phyloP scores from a whole-genome alignment of 805 yeast genomes.

The Saccharomycopsis schoenii region DNA sequence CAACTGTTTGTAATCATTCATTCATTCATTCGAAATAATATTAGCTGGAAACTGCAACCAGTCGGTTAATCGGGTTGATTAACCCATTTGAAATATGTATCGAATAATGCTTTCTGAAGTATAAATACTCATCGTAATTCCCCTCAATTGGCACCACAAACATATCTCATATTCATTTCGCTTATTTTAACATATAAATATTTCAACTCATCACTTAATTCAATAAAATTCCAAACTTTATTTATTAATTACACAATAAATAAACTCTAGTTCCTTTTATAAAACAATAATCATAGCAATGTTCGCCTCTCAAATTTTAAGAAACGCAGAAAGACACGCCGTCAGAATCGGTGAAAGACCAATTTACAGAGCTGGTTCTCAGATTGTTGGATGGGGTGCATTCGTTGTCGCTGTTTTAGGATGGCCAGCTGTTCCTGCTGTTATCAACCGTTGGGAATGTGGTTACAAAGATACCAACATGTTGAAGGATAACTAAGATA shows the following conservation, averaged over 20 bases:
- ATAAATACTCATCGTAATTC: no score
- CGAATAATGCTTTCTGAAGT: no score
- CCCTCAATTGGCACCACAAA: no score
- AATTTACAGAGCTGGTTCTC: slow-evolving; percentile 9
- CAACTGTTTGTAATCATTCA: no score
- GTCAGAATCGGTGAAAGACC: slow-evolving; percentile 14
- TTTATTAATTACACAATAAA: no score
- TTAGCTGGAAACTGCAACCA: no score
- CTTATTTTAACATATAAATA: no score
- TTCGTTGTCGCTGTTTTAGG: slow-evolving; percentile 8
- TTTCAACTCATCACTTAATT: background rate
- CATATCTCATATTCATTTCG: no score
- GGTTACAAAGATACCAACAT: background rate
- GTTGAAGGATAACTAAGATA: background rate
- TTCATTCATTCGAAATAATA: no score
- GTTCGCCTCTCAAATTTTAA: slow-evolving; percentile 16
- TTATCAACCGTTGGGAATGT: background rate
- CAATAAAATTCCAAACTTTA: background rate
- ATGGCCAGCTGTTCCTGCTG: slow-evolving; percentile 17
- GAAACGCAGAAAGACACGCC: slow-evolving; percentile 11
- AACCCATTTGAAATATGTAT: no score
- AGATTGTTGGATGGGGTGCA: slow-evolving; percentile 15
- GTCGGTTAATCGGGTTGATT: no score
- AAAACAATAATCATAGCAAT: slow-evolving; percentile 1
- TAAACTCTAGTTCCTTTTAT: background rate